Conservation (phyloP, 1,139 yeast genomes). For the Nakaseomyces sp. region DNA sequence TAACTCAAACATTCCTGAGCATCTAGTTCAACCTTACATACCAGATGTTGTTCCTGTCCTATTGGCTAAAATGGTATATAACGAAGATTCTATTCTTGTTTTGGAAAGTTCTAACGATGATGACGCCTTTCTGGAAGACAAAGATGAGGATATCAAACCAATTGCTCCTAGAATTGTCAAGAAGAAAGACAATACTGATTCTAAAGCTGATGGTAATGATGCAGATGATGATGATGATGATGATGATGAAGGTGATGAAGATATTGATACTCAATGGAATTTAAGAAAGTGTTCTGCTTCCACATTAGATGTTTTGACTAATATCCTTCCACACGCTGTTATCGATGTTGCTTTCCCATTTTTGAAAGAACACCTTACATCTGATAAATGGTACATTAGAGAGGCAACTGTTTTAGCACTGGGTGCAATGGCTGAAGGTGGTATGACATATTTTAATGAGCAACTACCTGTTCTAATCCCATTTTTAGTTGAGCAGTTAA, state of each 20-base stretch:
- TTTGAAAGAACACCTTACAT: slow-evolving; percentile 58
- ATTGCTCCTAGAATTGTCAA: slow-evolving; percentile 61
- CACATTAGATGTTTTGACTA: slow-evolving; percentile 73
- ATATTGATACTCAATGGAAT: slow-evolving; percentile 63
- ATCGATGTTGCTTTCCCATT: slow-evolving; percentile 63
- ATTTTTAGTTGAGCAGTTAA: slow-evolving; percentile 68
- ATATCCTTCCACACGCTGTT: slow-evolving; percentile 58
- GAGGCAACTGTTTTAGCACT: slow-evolving; percentile 91
- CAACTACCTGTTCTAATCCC: slow-evolving; percentile 78
- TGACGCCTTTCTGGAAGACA: slow-evolving; percentile 60
- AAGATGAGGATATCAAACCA: slow-evolving; percentile 82
- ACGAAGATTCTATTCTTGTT: slow-evolving; percentile 67
- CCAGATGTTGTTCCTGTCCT: slow-evolving; percentile 62
- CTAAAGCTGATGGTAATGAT: slow-evolving; percentile 29
- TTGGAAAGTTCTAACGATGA: slow-evolving; percentile 63
- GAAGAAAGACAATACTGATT: slow-evolving; percentile 25
- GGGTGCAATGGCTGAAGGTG: slow-evolving; percentile 92
- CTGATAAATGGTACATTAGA: slow-evolving; percentile 75
- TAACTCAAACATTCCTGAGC: slow-evolving; percentile 43
- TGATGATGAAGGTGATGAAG: slow-evolving; percentile 29
- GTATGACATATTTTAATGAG: slow-evolving; percentile 59
- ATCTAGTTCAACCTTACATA: slow-evolving; percentile 49
- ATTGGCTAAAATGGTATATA: slow-evolving; percentile 76
- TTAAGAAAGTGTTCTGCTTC: slow-evolving; percentile 92
- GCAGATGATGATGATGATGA: slow-evolving; percentile 32